These are phyloP conservation scores for Epichloe uncinata DNA, from an alignment of 2,329 filamentous ascomycete genomes.

Conservation along the genomic window DNA sequence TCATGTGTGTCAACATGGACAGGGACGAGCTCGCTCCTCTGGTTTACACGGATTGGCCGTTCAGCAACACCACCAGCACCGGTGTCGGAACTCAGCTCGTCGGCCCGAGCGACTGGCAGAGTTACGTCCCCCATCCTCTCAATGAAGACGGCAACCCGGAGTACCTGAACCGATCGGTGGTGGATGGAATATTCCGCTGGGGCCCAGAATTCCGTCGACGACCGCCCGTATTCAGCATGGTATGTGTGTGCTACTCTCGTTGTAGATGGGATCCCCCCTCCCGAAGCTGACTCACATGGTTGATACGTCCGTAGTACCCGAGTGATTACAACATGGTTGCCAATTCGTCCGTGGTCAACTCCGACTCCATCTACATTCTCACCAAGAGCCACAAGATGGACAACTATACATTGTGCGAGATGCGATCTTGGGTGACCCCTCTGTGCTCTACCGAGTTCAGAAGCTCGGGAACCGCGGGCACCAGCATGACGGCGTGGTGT, in stretches of 20 bases:
- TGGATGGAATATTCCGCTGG: slow-evolving; percentile 62
- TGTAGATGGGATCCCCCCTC: too few relatives aligned
- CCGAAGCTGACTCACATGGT: too few relatives aligned
- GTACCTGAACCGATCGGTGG: slow-evolving; percentile 42
- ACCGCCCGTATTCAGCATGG: slow-evolving; percentile 38
- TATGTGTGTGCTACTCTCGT: slow-evolving; percentile 11
- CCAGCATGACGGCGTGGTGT: slow-evolving; percentile 47
- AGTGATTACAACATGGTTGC: slow-evolving; percentile 51
- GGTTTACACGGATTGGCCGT: slow-evolving; percentile 49
- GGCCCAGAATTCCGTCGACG: slow-evolving; percentile 35
- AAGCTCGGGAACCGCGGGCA: slow-evolving; percentile 43
- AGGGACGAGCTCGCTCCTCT: slow-evolving; percentile 46
- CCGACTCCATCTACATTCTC: slow-evolving; percentile 52
- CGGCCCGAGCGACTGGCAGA: slow-evolving; percentile 20
- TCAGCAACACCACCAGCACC: slow-evolving; percentile 21
- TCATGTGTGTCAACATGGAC: slow-evolving; percentile 57
- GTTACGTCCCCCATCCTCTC: slow-evolving; percentile 21
- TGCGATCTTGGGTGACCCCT: slow-evolving; percentile 50
- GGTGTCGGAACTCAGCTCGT: slow-evolving; percentile 20
- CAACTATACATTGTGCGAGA: slow-evolving; percentile 53
- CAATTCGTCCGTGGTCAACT: slow-evolving; percentile 31
- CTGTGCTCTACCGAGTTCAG: slow-evolving; percentile 53
- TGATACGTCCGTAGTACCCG: slow-evolving; percentile 31
- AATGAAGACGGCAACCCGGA: slow-evolving; percentile 13
- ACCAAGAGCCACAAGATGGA: slow-evolving; percentile 28